Percentiles rank a stretch among this genome's conserved stretches.
Conservation (phyloP, 192 early-diverging fungal species). For the Chytriomyces sp. region DNA sequence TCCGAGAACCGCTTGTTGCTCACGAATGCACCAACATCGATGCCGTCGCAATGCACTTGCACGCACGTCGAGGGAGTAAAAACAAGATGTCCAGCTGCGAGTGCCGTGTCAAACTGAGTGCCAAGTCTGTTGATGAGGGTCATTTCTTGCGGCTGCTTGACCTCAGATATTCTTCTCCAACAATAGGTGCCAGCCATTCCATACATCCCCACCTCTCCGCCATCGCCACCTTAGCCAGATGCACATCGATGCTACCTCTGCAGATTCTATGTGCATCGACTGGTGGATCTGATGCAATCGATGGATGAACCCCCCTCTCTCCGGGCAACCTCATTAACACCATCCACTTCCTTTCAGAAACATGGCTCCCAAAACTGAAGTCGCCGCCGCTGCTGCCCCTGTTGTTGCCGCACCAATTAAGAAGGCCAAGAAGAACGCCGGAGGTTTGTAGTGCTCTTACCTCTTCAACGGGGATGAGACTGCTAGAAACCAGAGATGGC, state of each 20-base stretch:
- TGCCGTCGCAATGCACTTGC: not conserved
- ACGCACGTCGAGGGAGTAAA: constrained; percentile 23
- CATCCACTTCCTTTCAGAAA: not conserved
- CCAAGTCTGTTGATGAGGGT: not conserved
- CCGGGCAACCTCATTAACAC: too few species aligned
- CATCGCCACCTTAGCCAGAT: too few species aligned
- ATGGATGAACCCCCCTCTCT: too few species aligned
- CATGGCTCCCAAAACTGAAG: constrained; percentile 34
- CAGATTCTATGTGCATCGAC: too few species aligned
- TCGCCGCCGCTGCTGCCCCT: constrained; percentile 28
- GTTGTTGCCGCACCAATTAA: constrained; percentile 60
- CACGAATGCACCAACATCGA: not conserved
- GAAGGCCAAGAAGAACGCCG: constrained; percentile 77
- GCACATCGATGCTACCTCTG: too few species aligned
- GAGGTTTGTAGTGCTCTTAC: constrained; percentile 12
- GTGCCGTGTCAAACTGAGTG: constrained; percentile 7
- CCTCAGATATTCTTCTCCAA: too few species aligned
- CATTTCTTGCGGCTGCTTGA: too few species aligned
- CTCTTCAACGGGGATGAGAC: not conserved
- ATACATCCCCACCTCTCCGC: too few species aligned
- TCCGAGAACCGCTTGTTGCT: not conserved
- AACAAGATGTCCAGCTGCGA: constrained; percentile 18
- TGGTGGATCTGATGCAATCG: too few species aligned
- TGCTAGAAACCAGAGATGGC: not conserved
- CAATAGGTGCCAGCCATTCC: too few species aligned